A percentile compares a stretch with the other conserved stretches of the same genome.
These are phyloP conservation scores for Ogataea paraovalis DNA, from an alignment of 805 yeast species.

Conservation along the genomic window DNA sequence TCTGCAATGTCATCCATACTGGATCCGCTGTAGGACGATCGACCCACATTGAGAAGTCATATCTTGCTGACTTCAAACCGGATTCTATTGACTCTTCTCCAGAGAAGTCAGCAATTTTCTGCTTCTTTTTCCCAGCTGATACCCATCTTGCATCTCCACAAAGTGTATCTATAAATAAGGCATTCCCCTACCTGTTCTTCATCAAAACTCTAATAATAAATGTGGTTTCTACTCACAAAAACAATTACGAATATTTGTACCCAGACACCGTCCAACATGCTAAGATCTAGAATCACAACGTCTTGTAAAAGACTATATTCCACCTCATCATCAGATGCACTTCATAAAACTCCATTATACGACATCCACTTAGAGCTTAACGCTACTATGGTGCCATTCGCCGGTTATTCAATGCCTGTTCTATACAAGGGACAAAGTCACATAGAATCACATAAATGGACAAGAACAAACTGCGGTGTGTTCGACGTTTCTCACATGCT, in stretches of 20 bases:
- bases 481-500: conserved; percentile 98
- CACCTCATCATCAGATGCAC: conserved; percentile 23
- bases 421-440: conserved; percentile 81
- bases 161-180: neutral
- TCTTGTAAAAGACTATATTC: conserved; percentile 27
- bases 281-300: neutral
- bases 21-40: too few species aligned
- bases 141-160: neutral
- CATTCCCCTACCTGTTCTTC: neutral
- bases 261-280: too few species aligned
- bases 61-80: neutral
- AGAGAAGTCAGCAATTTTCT: neutral
- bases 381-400: conserved; percentile 93
- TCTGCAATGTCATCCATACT: too few species aligned
- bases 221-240: too few species aligned
- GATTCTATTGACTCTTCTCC: neutral
- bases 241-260: too few species aligned
- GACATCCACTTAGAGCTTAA: conserved; percentile 74
- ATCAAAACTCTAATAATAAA: too few species aligned
- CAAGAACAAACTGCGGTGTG: conserved; percentile 78
- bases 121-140: neutral
- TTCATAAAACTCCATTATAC: conserved; percentile 70
- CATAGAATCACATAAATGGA: conserved; percentile 94
- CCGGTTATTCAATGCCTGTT: conserved; percentile 96
- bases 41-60: too few species aligned